Evolutionary conservation across 2,329 filamentous ascomycete genomes (phyloP).

Genomic region (Arachnomyces sp.): DNA sequence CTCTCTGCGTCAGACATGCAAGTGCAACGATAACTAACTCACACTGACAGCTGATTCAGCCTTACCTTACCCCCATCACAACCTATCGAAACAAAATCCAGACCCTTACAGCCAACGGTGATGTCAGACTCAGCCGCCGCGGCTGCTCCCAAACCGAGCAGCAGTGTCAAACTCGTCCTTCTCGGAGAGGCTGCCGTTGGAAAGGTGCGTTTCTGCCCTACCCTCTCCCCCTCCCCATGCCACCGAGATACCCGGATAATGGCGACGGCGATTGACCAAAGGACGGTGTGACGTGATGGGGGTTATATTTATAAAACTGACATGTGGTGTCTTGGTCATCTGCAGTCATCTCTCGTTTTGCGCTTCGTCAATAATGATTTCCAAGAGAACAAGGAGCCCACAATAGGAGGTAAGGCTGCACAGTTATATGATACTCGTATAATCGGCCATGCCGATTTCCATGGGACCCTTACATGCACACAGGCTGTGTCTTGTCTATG

Average conservation of each 20-base stretch:
- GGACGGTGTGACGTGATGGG: too few species aligned
- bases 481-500: too few species aligned
- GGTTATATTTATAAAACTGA: conserved; percentile 5
- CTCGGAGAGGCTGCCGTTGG: conserved; percentile 95
- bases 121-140: conserved; percentile 67
- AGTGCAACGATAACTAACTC: not conserved
- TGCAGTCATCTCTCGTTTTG: conserved; percentile 87
- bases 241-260: not conserved
- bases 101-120: not conserved
- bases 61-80: not conserved
- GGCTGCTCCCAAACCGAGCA: conserved; percentile 81
- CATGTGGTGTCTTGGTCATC: conserved; percentile 17
- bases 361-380: conserved; percentile 99
- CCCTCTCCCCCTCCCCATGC: not conserved
- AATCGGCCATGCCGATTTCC: too few species aligned
- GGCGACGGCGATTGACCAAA: not conserved
- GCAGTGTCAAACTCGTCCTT: conserved; percentile 98
- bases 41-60: not conserved
- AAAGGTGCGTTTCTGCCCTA: conserved; percentile 59
- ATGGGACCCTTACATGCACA: too few species aligned
- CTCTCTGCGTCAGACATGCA: not conserved
- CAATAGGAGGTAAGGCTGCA: conserved; percentile 70
- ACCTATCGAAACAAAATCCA: too few species aligned
- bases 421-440: too few species aligned
- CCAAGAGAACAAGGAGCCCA: conserved; percentile 99